A percentile compares a stretch with the other conserved stretches of the same genome.
Conservation (phyloP, 228 moss, liverwort and hornwort species). For the Sphagnum magellanicum region DNA sequence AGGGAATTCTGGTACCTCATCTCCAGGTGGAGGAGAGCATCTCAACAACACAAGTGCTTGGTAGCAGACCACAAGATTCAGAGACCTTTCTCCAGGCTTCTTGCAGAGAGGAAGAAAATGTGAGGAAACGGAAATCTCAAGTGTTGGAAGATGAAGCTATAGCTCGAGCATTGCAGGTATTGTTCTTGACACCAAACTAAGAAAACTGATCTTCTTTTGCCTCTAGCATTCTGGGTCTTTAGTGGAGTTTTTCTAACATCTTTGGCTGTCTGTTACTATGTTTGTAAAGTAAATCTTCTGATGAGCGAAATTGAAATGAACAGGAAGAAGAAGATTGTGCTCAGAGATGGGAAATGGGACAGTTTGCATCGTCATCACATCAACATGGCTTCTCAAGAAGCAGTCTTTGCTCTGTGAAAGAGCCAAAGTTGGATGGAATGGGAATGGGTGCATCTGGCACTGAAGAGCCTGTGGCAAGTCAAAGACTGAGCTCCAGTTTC, state of each 20-base stretch:
- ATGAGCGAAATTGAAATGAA: not conserved
- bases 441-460: not conserved
- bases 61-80: not conserved
- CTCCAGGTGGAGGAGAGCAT: too few species aligned
- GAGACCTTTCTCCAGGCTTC: not conserved
- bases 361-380: slow-evolving; percentile 14
- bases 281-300: too few species aligned
- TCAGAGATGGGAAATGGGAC: slow-evolving; percentile 15
- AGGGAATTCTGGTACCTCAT: too few species aligned
- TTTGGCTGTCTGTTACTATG: not conserved
- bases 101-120: slow-evolving; percentile 26
- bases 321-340: slow-evolving; percentile 66
- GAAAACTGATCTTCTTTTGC: not conserved
- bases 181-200: not conserved
- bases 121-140: slow-evolving; percentile 40
- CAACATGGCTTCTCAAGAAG: slow-evolving; percentile 11
- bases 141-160: slow-evolving; percentile 58
- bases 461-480: too few species aligned
- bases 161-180: slow-evolving; percentile 70
- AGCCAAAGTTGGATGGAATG: slow-evolving; percentile 1
- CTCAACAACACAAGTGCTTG: not conserved
- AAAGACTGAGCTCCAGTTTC: slow-evolving; percentile 48
- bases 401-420: slow-evolving; percentile 19
- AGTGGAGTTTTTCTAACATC: not conserved
- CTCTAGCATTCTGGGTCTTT: not conserved